A percentile compares a stretch with the other conserved stretches of the same genome.
phyloP scores from a whole-genome alignment of 768 basidiomycete species.

The Leccinum sublutescens region DNA sequence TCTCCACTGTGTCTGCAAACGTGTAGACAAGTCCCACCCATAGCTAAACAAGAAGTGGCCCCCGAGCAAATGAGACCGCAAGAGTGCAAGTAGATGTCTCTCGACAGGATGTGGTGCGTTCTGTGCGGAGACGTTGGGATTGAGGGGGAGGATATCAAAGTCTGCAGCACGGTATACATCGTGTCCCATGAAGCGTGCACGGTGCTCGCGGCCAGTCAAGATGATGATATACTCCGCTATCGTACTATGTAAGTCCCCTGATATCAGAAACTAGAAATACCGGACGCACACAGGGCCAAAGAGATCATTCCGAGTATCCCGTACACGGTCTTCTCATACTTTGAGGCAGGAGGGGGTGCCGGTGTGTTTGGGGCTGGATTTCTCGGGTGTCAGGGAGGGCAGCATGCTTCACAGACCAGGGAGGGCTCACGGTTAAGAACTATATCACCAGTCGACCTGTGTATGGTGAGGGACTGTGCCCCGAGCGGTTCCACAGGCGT shows the following conservation, averaged over 20 bases:
- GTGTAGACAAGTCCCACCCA: constrained; percentile 83
- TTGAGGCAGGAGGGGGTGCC: constrained; percentile 53
- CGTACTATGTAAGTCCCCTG: background rate
- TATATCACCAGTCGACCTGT: constrained; percentile 74
- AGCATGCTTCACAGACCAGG: background rate
- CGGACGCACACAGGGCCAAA: constrained; percentile 63
- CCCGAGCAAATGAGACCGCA: constrained; percentile 76
- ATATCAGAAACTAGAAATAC: background rate
- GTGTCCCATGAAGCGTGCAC: constrained; percentile 77
- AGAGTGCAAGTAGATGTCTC: constrained; percentile 79
- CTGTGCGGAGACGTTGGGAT: constrained; percentile 62
- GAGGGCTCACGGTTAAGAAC: constrained; percentile 59
- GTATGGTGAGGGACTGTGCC: constrained; percentile 66
- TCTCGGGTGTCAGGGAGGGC: background rate
- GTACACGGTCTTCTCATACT: constrained; percentile 64
- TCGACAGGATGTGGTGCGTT: constrained; percentile 83
- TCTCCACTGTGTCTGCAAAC: constrained; percentile 80
- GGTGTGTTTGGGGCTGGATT: constrained; percentile 51
- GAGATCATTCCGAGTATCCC: constrained; percentile 77
- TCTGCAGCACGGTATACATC: constrained; percentile 88
- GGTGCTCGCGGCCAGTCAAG: constrained; percentile 77
- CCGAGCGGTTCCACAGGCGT: constrained; percentile 61
- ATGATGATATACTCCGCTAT: constrained; percentile 93
- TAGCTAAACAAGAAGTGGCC: constrained; percentile 92
- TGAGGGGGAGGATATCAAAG: constrained; percentile 88